These are phyloP conservation scores for Poteriospumella lacustris DNA, from an alignment of 108 stramenopile species.

Conservation along the genomic window DNA sequence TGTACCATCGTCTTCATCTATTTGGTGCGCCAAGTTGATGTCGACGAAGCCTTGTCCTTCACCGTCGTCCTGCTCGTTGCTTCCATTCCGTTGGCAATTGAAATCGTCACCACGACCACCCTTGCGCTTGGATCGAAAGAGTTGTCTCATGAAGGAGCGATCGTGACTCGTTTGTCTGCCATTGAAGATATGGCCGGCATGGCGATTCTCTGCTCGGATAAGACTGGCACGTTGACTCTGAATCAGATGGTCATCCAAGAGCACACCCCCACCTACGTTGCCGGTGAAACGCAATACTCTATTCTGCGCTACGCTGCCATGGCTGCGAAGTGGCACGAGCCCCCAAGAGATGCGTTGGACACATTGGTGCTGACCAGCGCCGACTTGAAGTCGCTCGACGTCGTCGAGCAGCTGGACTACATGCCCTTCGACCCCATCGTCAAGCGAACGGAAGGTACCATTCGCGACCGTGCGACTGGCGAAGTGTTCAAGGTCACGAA, in stretches of 20 bases:
- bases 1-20: conserved; percentile 48
- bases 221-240: conserved; percentile 75
- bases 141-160: conserved; percentile 62
- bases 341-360: conserved; percentile 34
- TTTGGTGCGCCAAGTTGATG: not conserved
- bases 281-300: conserved; percentile 29
- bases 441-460: conserved; percentile 67
- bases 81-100: conserved; percentile 71
- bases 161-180: conserved; percentile 67
- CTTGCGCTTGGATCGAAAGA: conserved; percentile 64
- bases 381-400: conserved; percentile 17
- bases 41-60: conserved; percentile 49
- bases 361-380: conserved; percentile 18
- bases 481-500: conserved; percentile 63
- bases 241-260: conserved; percentile 68
- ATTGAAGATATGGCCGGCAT: conserved; percentile 74
- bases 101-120: conserved; percentile 68
- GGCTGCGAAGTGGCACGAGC: conserved; percentile 32
- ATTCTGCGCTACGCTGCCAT: conserved; percentile 28
- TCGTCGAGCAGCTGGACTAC: conserved; percentile 46
- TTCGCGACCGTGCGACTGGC: conserved; percentile 40
- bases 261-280: conserved; percentile 42
- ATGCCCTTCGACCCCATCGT: conserved; percentile 68
- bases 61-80: conserved; percentile 69
- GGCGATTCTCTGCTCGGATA: conserved; percentile 73